Base-by-base conservation (phyloP, 2,329 filamentous ascomycete genomes). In the Botrytis tulipae region DNA sequence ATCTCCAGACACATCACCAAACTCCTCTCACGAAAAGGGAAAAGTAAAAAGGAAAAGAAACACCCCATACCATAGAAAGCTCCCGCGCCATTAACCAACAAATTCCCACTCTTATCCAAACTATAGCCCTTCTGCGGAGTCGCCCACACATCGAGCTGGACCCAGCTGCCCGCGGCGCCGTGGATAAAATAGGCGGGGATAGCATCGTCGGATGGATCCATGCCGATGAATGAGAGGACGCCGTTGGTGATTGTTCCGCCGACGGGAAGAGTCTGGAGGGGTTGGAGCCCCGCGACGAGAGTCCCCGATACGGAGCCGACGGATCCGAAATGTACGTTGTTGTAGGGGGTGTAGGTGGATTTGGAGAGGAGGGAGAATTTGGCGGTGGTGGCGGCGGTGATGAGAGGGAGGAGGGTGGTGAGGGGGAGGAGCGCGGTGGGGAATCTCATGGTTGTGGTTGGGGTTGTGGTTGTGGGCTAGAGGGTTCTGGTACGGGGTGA, bases 281-380 rank as follows among this genome's bases (percentile, higher is more conserved):
- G 67, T 46, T 60, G 54, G 20, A 70, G 67, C 20, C 51, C 67
- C 9, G 37, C 40, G 20, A 70, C 40, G 16, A 60, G 67, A 1
- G 37, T 70, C 1, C 67, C 51, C 12, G 14, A 16, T 7, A 60
- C 18, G 37, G 35, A 44, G 8, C 51, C 40, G 16, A 70, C 40
- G 5, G 37, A 32, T 3, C 54, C n/a, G 40, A 70, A 61, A 7
- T 46, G 67, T 10, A 46, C 18, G 40, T 46, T 70, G 54, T 70
- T 70, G 40, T 61, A 70, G 16, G 67, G 14, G 4, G 18, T 35
- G 54, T 70, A 69, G 25, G 51, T 59, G n/a, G 35, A 70, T 42
- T 59, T 44, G 18, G 67, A 60, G 51, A 70, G 37, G 37, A 70
- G 51, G 35, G 51, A 44, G 37, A 60, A 70, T 32, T 69, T 59